A percentile compares a stretch with the other conserved stretches of the same genome.
Evolutionary conservation across 2,329 filamentous ascomycete species (phyloP).

Genomic region (Beauveria asiatica): DNA sequence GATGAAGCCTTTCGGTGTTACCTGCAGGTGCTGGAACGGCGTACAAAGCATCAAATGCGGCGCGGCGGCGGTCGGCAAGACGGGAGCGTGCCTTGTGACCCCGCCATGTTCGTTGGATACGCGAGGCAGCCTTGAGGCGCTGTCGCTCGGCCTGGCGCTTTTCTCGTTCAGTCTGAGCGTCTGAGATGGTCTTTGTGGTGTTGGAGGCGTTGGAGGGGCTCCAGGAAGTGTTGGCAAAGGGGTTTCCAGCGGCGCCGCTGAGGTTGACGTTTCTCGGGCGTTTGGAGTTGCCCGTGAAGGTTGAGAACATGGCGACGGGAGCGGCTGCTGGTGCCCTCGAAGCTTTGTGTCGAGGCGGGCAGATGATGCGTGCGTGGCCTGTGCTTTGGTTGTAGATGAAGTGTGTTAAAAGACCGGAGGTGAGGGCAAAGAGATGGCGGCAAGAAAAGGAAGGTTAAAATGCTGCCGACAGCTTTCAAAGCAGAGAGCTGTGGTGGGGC

Average conservation of each 20-base stretch:
- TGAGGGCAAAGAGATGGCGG: background rate
- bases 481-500: slow-evolving; percentile 8
- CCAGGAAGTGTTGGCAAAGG: slow-evolving; percentile 61
- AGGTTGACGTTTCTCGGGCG: slow-evolving; percentile 89
- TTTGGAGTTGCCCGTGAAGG: slow-evolving; percentile 81
- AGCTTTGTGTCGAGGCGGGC: background rate
- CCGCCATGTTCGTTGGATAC: slow-evolving; percentile 75
- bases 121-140: slow-evolving; percentile 61
- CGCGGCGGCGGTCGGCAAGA: slow-evolving; percentile 49
- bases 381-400: background rate
- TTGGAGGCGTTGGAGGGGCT: slow-evolving; percentile 48
- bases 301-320: slow-evolving; percentile 64
- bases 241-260: slow-evolving; percentile 73
- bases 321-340: background rate
- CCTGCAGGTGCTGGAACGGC: slow-evolving; percentile 24
- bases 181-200: slow-evolving; percentile 68
- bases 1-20: slow-evolving; percentile 26
- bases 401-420: background rate
- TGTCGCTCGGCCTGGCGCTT: slow-evolving; percentile 75
- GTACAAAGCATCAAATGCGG: slow-evolving; percentile 55
- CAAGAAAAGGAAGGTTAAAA: background rate
- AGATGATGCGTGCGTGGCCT: background rate
- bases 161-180: slow-evolving; percentile 78
- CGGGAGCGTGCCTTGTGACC: slow-evolving; percentile 57
- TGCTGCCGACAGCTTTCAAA: background rate